Conservation (phyloP, 2,329 filamentous ascomycete species). For the Aspergillus novofumigatus region DNA sequence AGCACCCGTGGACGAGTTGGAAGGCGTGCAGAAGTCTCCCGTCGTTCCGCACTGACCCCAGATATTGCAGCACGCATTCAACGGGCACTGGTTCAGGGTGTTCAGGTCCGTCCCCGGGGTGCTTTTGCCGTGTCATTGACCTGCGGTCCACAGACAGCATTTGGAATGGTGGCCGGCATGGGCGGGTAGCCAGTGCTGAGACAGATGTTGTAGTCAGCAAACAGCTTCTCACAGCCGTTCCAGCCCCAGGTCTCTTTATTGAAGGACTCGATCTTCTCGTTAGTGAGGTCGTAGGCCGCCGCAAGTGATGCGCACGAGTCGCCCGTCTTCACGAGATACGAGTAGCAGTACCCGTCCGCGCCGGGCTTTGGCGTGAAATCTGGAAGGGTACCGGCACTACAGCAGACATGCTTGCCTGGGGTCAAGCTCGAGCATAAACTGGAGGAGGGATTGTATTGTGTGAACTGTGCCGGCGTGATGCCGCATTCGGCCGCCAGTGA, state of each 20-base stretch:
- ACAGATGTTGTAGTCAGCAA: slow-evolving; percentile 33
- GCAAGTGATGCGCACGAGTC: slow-evolving; percentile 39
- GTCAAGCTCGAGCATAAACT: slow-evolving; percentile 28
- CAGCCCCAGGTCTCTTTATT: slow-evolving; percentile 47
- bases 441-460: slow-evolving; percentile 34
- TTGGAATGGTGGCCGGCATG: slow-evolving; percentile 36
- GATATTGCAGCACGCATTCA: slow-evolving; percentile 41
- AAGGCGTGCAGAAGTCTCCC: slow-evolving; percentile 40
- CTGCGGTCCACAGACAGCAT: slow-evolving; percentile 46
- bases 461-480: slow-evolving; percentile 37
- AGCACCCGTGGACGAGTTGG: slow-evolving; percentile 22
- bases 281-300: slow-evolving; percentile 30
- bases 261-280: slow-evolving; percentile 35
- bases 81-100: slow-evolving; percentile 44
- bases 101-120: slow-evolving; percentile 29
- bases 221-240: slow-evolving; percentile 31
- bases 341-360: slow-evolving; percentile 35
- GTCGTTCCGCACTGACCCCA: slow-evolving; percentile 47
- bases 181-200: slow-evolving; percentile 39
- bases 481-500: slow-evolving; percentile 38
- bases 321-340: slow-evolving; percentile 27
- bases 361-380: slow-evolving; percentile 34
- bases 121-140: slow-evolving; percentile 37
- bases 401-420: slow-evolving; percentile 36
- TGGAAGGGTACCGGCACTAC: slow-evolving; percentile 32